Conservation (phyloP, 495 filamentous ascomycete genomes). For the Annulohypoxylon maeteangense region DNA sequence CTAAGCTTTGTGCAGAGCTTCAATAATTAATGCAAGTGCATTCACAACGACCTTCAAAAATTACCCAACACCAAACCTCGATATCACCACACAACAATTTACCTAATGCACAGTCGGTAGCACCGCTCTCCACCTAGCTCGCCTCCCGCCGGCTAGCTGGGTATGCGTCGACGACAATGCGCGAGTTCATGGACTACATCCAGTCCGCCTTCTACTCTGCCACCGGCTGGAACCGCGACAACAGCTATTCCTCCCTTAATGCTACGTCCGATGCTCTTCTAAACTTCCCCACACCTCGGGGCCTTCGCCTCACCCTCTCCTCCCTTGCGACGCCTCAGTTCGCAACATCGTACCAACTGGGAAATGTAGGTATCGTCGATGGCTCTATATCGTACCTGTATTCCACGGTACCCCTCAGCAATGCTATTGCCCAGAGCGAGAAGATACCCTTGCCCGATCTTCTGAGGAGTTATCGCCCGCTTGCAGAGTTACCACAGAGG, state of each 20-base stretch:
- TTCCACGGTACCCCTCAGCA: slow-evolving; percentile 76
- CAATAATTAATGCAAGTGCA: background rate
- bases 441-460: slow-evolving; percentile 60
- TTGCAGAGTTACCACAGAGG: slow-evolving; percentile 52
- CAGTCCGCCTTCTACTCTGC: slow-evolving; percentile 90
- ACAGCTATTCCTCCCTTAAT: slow-evolving; percentile 88
- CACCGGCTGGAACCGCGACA: slow-evolving; percentile 91
- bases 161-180: slow-evolving; percentile 65
- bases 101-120: slow-evolving; percentile 32
- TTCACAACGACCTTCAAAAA: background rate
- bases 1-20: background rate
- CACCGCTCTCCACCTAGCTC: slow-evolving; percentile 33
- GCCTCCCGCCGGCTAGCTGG: slow-evolving; percentile 32
- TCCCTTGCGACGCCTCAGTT: slow-evolving; percentile 92
- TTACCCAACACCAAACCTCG: background rate
- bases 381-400: slow-evolving; percentile 93
- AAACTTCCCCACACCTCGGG: slow-evolving; percentile 82
- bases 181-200: slow-evolving; percentile 98
- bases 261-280: slow-evolving; percentile 85
- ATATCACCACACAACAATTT: slow-evolving; percentile 5
- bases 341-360: slow-evolving; percentile 88
- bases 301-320: slow-evolving; percentile 83
- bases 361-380: slow-evolving; percentile 85
- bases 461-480: slow-evolving; percentile 55
- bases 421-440: slow-evolving; percentile 58